Conservation (phyloP, 192 early-diverging fungal species). For the Blastocladiella britannica region DNA sequence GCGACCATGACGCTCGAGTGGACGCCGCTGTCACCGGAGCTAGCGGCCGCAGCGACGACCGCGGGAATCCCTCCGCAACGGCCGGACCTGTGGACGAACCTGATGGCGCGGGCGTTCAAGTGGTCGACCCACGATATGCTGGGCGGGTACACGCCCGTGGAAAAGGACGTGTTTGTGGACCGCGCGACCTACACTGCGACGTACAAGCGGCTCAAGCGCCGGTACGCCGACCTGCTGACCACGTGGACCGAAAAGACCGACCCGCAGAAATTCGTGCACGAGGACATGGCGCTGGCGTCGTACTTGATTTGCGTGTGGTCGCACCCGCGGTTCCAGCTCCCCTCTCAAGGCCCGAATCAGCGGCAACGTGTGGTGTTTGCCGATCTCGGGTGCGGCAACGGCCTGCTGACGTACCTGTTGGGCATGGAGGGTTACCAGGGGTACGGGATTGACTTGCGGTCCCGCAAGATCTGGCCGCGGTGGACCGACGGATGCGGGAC, state of each 20-base stretch:
- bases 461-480: slow-evolving; percentile 49
- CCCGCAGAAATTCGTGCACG: slow-evolving; percentile 61
- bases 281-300: slow-evolving; percentile 69
- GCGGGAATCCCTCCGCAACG: neutral
- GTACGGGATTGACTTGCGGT: slow-evolving; percentile 48
- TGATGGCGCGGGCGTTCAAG: neutral
- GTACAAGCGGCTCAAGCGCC: slow-evolving; percentile 43
- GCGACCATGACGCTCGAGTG: too few relatives aligned
- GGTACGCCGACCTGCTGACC: slow-evolving; percentile 43
- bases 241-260: slow-evolving; percentile 70
- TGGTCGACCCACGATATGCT: neutral
- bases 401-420: slow-evolving; percentile 51
- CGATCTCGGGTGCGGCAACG: slow-evolving; percentile 75
- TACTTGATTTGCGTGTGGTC: slow-evolving; percentile 62
- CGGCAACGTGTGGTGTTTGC: slow-evolving; percentile 23
- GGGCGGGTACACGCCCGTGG: slow-evolving; percentile 21
- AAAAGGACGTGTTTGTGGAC: slow-evolving; percentile 45
- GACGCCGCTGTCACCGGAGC: neutral
- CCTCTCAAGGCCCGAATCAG: neutral
- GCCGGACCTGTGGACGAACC: neutral
- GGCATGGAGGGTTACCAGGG: slow-evolving; percentile 47
- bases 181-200: slow-evolving; percentile 42
- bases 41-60: neutral
- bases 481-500: neutral
- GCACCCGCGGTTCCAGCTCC: neutral